Evolutionary conservation across 768 basidiomycete genomes (phyloP).

Genomic region (Amanita polypyramis): DNA sequence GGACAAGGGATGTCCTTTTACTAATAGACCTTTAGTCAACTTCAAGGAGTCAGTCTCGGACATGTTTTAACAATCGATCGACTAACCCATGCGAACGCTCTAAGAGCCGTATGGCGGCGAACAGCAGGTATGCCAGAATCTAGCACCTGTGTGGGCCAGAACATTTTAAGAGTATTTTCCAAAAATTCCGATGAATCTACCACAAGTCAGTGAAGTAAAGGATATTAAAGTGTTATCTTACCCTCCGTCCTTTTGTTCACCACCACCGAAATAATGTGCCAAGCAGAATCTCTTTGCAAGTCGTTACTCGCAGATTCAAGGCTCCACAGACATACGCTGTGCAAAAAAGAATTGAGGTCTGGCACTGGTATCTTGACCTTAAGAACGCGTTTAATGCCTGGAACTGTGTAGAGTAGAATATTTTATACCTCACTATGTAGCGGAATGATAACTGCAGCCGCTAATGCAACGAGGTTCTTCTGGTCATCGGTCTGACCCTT

Average conservation of each 20-base stretch:
- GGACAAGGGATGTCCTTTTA: slow-evolving; percentile 57
- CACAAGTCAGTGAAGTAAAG: neutral
- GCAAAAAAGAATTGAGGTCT: slow-evolving; percentile 40
- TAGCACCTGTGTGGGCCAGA: slow-evolving; percentile 40
- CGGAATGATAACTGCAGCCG: slow-evolving; percentile 56
- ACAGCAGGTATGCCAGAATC: slow-evolving; percentile 19
- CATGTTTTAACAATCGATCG: neutral
- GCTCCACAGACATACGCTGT: slow-evolving; percentile 49
- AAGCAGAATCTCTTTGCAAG: slow-evolving; percentile 43
- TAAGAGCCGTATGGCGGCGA: slow-evolving; percentile 41
- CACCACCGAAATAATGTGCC: slow-evolving; percentile 52
- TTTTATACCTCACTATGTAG: slow-evolving; percentile 52
- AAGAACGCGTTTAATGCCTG: neutral
- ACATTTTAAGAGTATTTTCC: slow-evolving; percentile 28
- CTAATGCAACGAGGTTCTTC: slow-evolving; percentile 55
- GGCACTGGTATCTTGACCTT: slow-evolving; percentile 45
- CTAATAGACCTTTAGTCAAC: slow-evolving; percentile 73
- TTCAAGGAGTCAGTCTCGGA: slow-evolving; percentile 18
- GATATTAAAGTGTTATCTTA: slow-evolving; percentile 19
- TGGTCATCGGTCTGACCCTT: slow-evolving; percentile 32
- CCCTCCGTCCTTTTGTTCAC: slow-evolving; percentile 73
- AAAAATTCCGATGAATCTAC: slow-evolving; percentile 40
- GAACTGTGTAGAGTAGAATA: neutral
- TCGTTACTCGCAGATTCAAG: slow-evolving; percentile 34
- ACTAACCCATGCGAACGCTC: slow-evolving; percentile 62